Evolutionary conservation across 164 flowering plant genomes (phyloP), one percentile per base, ranked within the genome.

Genomic region (Chimonanthus salicifolius): DNA sequence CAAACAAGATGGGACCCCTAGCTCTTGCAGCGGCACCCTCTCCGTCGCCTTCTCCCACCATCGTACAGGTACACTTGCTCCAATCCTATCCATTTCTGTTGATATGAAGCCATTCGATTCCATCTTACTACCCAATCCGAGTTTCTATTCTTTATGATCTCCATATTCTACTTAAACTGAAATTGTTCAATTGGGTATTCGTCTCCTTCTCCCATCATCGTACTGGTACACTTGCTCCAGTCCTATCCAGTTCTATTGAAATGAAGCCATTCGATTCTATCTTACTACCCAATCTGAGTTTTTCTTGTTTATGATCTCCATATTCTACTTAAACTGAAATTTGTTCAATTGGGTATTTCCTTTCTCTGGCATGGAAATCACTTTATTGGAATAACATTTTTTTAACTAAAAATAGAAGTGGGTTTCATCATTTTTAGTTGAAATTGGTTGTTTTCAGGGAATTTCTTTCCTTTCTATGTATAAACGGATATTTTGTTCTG

Each of bases 1-100:
- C 43, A 62, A 48, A 0, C 74, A 43, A 64, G 5, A 47, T 72
- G 45, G 47, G 58, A 7, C 67, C 74, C 58, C 3, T 60, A 47
- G 43, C 47, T 47, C 13, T 49, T 62, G 68, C 68, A 47, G 73
- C 73, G 5, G 43, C 73, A 18, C 20, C 58, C 21, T 16, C 74
- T 45, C 33, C 73, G 7, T 20, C 74, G 18, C 45, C 67, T 7
- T 10, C 58, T 21, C 46, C 68, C 47, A 63, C 73, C 54, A 51
- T 71, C 21, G 47, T 62, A 47, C 74, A 72, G 68, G 74, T 72
- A 63, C 15, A 48, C 48, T 15, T 44, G 18, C 65, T n/a, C 18
- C 7, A 62, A 65, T 15, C 11, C 60, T 44, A 65, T 65, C 45
- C 68, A 3, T 7, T 65, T 11, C 7, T 0, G 10, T 66, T 66